Conservation (phyloP, 2,329 filamentous ascomycete genomes). For the Xylaria sp. region DNA sequence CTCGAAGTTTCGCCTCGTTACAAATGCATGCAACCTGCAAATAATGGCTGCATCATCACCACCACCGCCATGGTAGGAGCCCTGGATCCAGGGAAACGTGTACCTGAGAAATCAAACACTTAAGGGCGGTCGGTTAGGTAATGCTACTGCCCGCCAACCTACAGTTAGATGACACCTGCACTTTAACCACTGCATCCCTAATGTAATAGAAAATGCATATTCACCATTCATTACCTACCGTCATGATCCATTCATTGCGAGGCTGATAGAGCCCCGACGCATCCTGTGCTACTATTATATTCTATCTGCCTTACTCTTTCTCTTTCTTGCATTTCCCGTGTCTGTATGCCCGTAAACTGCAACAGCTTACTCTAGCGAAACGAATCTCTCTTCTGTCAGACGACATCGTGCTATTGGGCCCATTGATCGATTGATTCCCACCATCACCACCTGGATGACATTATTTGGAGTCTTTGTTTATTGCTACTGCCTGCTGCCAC, state of each 20-base stretch:
- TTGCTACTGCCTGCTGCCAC: neutral
- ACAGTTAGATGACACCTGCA: too few species aligned
- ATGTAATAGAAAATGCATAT: neutral
- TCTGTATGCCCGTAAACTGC: neutral
- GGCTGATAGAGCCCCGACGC: neutral
- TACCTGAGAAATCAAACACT: neutral
- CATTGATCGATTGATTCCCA: neutral
- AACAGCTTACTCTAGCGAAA: neutral
- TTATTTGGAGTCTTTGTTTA: constrained; percentile 9
- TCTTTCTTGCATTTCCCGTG: neutral
- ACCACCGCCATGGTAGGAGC: neutral
- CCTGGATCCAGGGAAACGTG: neutral
- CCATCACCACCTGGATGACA: neutral
- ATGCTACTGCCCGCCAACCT: too few species aligned
- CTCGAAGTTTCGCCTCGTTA: constrained; percentile 35
- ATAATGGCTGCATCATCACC: neutral
- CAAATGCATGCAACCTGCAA: constrained; percentile 18
- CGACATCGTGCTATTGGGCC: neutral
- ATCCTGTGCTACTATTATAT: neutral
- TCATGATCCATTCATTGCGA: neutral
- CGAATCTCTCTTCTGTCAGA: neutral
- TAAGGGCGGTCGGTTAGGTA: neutral
- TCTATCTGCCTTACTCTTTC: neutral
- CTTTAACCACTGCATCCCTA: too few species aligned
- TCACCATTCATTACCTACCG: neutral